A percentile compares a stretch with the other conserved stretches of the same genome.
Conservation (phyloP, 306 rosid genomes). For the Vigna angularis region DNA sequence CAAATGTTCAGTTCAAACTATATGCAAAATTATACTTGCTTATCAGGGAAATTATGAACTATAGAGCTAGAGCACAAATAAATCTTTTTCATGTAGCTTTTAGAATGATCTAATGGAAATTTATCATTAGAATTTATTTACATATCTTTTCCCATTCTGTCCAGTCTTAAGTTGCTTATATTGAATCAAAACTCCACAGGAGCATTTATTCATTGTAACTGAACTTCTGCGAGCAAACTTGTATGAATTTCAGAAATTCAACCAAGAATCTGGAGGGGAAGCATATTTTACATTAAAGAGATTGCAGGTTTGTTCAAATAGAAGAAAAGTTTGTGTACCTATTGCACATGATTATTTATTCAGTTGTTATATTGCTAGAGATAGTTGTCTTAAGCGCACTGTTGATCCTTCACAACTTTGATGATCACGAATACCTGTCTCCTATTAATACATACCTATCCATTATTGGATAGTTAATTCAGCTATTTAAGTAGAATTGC, state of each 20-base stretch:
- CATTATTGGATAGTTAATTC: conserved; percentile 19
- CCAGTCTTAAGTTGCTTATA: conserved; percentile 18
- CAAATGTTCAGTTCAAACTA: conserved; percentile 24
- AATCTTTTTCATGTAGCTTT: conserved; percentile 12
- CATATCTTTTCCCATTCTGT: conserved; percentile 3
- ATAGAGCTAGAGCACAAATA: conserved; percentile 17
- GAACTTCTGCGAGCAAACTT: conserved; percentile 94
- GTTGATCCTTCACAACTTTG: background rate
- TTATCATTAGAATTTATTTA: conserved; percentile 21
- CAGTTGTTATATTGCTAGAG: background rate
- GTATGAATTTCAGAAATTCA: conserved; percentile 94
- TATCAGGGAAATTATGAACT: conserved; percentile 26
- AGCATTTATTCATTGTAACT: conserved; percentile 94
- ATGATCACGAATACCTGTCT: conserved; percentile 19
- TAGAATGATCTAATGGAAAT: conserved; percentile 35
- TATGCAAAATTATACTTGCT: conserved; percentile 12
- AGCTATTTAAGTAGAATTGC: conserved; percentile 25
- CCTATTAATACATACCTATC: background rate
- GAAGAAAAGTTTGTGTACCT: conserved; percentile 33
- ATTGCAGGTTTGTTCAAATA: conserved; percentile 78
- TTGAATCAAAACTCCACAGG: conserved; percentile 57
- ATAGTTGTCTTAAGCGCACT: background rate
- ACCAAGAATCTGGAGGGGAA: conserved; percentile 91
- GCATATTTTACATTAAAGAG: conserved; percentile 80
- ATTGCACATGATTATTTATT: conserved; percentile 26